These are phyloP conservation scores for Boletus reticuloceps DNA, from an alignment of 768 basidiomycete species.

Conservation along the genomic window DNA sequence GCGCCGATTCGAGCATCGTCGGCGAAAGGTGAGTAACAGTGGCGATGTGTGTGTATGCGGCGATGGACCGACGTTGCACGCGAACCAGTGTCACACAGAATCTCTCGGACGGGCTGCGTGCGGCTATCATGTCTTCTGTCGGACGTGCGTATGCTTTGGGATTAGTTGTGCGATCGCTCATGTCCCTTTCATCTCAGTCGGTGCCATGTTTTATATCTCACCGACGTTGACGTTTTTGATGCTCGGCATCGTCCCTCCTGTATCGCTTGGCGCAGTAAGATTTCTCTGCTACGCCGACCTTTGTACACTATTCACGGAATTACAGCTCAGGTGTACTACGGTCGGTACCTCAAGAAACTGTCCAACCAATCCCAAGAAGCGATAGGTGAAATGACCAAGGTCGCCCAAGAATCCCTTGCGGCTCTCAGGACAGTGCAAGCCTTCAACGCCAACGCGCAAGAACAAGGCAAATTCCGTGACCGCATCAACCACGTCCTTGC, in stretches of 20 bases:
- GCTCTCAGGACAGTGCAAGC: conserved; percentile 89
- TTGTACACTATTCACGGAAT: conserved; percentile 5
- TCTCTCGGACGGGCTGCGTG: conserved; percentile 76
- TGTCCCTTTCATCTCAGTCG: conserved; percentile 50
- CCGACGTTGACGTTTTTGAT: conserved; percentile 87
- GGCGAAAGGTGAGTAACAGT: conserved; percentile 72
- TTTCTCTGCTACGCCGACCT: not conserved
- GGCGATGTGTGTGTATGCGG: not conserved
- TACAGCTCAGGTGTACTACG: conserved; percentile 83
- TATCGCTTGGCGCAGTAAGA: conserved; percentile 78
- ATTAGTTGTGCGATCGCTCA: not conserved
- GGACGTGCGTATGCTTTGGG: conserved; percentile 58
- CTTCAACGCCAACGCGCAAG: conserved; percentile 79
- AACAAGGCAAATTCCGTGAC: conserved; percentile 73
- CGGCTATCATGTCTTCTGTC: conserved; percentile 90
- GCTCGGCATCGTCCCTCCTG: conserved; percentile 88
- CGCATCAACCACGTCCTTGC: conserved; percentile 62
- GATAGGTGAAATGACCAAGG: conserved; percentile 91
- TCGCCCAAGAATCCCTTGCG: conserved; percentile 84
- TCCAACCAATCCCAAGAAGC: conserved; percentile 93
- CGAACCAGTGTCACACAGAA: conserved; percentile 61
- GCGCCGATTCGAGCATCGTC: conserved; percentile 89
- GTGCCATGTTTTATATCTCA: conserved; percentile 93
- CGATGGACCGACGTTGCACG: not conserved
- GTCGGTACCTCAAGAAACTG: conserved; percentile 88